These are phyloP conservation scores for Protea cynaroides DNA, from an alignment of 164 flowering plant genomes.

Conservation along the genomic window DNA sequence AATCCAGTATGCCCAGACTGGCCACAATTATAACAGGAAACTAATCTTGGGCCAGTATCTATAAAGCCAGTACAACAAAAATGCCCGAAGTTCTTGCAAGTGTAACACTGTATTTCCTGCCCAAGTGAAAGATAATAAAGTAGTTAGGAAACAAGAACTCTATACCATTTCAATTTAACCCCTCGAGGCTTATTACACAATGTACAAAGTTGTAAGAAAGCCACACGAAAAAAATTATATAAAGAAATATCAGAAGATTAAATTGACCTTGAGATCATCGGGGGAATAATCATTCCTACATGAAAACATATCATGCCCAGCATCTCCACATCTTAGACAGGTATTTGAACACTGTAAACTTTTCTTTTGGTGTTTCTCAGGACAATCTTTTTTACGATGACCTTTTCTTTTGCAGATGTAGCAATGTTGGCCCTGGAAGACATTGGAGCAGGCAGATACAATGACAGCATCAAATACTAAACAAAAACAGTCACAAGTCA, in stretches of 20 bases:
- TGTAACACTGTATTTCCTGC: conserved; percentile 79
- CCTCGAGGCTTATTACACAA: not conserved
- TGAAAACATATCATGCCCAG: conserved; percentile 51
- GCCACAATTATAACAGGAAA: conserved; percentile 91
- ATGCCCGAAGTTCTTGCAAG: conserved; percentile 74
- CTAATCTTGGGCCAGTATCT: conserved; percentile 30
- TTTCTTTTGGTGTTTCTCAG: conserved; percentile 36
- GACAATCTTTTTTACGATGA: conserved; percentile 80
- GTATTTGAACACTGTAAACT: conserved; percentile 27
- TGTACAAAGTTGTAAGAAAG: not conserved
- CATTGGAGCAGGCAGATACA: conserved; percentile 1
- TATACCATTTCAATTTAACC: not conserved
- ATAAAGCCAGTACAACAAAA: conserved; percentile 52
- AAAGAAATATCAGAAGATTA: not conserved
- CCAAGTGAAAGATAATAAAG: conserved; percentile 3
- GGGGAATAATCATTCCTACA: conserved; percentile 38
- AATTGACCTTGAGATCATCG: conserved; percentile 73
- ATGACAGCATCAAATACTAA: not conserved
- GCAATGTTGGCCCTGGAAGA: conserved; percentile 58
- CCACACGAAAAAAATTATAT: not conserved
- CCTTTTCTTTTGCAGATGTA: conserved; percentile 75
- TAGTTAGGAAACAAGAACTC: not conserved
- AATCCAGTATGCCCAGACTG: conserved; percentile 70
- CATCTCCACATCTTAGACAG: conserved; percentile 72
- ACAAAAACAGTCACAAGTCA: not conserved